Percentiles rank a stretch among this genome's conserved stretches.
These are phyloP conservation scores for Lactarius deliciosus DNA, from an alignment of 768 basidiomycete species.

Conservation along the genomic window DNA sequence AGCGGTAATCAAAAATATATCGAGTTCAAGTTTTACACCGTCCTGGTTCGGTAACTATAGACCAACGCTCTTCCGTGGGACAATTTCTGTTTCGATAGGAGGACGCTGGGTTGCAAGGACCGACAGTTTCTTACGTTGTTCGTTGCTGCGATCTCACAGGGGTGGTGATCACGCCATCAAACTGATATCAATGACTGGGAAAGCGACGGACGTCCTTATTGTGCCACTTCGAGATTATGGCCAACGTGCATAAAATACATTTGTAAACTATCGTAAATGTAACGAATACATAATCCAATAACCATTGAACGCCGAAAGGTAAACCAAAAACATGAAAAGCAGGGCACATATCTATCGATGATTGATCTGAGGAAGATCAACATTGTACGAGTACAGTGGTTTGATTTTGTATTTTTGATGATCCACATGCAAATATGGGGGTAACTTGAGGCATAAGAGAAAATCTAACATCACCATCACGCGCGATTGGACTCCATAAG, in stretches of 20 bases:
- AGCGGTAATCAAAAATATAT: neutral
- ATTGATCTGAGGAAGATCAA: neutral
- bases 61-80: neutral
- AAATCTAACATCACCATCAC: constrained; percentile 5
- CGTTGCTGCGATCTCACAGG: neutral
- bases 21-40: neutral
- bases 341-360: neutral
- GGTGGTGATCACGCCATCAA: neutral
- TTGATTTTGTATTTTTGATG: neutral
- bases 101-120: neutral
- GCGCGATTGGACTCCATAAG: constrained; percentile 18
- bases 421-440: neutral
- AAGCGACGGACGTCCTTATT: neutral
- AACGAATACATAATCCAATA: constrained; percentile 1
- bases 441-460: neutral
- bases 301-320: neutral
- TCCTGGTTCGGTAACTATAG: neutral
- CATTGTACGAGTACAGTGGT: neutral
- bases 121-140: neutral
- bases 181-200: neutral
- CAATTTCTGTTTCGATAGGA: neutral
- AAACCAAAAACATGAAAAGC: neutral
- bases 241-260: constrained; percentile 2
- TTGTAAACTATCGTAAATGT: neutral
- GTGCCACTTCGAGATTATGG: neutral